Percentiles rank a stretch among this genome's conserved stretches.
Evolutionary conservation across 2,329 filamentous ascomycete species (phyloP).

Genomic region (Talaromyces sp.): DNA sequence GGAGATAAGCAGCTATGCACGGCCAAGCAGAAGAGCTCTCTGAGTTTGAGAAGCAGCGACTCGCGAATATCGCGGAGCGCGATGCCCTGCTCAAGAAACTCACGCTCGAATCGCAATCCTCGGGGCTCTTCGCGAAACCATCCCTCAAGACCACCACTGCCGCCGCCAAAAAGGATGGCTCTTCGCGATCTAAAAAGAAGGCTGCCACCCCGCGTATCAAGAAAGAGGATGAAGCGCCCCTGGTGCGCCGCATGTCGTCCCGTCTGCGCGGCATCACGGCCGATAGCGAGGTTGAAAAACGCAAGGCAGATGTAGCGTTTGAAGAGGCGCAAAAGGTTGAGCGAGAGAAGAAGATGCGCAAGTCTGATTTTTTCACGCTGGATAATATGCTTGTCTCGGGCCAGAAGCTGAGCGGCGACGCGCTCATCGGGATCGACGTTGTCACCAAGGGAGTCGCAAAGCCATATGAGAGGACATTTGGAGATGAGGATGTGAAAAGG

Average conservation of each 20-base stretch:
- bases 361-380: conserved; percentile 65
- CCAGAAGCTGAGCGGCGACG: conserved; percentile 62
- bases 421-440: conserved; percentile 58
- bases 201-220: conserved; percentile 4
- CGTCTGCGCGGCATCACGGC: conserved; percentile 58
- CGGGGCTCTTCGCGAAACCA: conserved; percentile 58
- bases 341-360: conserved; percentile 57
- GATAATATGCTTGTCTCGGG: conserved; percentile 76
- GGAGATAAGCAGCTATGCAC: not conserved
- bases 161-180: not conserved
- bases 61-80: conserved; percentile 82
- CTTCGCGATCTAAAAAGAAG: conserved; percentile 26
- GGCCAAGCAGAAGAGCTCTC: conserved; percentile 55
- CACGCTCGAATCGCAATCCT: conserved; percentile 60
- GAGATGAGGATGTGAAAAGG: conserved; percentile 72
- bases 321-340: conserved; percentile 53
- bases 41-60: conserved; percentile 78
- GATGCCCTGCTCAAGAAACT: conserved; percentile 76
- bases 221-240: conserved; percentile 50
- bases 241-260: conserved; percentile 56
- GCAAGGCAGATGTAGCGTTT: conserved; percentile 62
- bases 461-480: conserved; percentile 80
- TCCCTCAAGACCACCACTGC: conserved; percentile 17
- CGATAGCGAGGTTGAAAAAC: conserved; percentile 62
- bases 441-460: conserved; percentile 62